A percentile compares a stretch with the other conserved stretches of the same genome.
These are phyloP conservation scores for Coemansia sp. DNA, from an alignment of 192 early-diverging fungal species.

Conservation along the genomic window DNA sequence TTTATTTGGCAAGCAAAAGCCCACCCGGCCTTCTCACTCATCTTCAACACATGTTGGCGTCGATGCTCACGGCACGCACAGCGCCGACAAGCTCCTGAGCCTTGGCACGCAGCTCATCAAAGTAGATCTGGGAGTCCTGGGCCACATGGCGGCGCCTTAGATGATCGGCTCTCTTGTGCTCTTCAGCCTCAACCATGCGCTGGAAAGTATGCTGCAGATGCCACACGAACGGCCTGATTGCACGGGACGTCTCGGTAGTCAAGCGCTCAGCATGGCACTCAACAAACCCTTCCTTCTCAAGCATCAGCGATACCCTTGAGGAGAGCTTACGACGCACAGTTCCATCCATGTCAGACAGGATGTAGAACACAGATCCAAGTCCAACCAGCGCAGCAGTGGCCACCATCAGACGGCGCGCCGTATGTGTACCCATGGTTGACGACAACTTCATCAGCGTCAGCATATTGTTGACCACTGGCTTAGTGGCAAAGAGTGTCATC, in stretches of 20 bases:
- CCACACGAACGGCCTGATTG: constrained; percentile 69
- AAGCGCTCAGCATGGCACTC: constrained; percentile 66
- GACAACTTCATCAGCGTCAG: constrained; percentile 42
- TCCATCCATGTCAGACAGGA: constrained; percentile 69
- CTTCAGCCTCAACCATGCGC: constrained; percentile 71
- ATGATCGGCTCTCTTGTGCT: constrained; percentile 63
- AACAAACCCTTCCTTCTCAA: constrained; percentile 58
- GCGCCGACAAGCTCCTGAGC: constrained; percentile 58
- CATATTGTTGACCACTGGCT: constrained; percentile 33
- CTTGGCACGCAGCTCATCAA: constrained; percentile 62
- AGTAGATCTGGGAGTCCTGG: constrained; percentile 68
- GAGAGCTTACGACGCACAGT: constrained; percentile 72
- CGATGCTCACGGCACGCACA: constrained; percentile 40
- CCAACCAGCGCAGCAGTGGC: constrained; percentile 41
- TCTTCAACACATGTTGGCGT: constrained; percentile 8
- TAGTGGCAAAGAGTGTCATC: constrained; percentile 56
- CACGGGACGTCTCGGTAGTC: constrained; percentile 62
- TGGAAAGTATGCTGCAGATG: constrained; percentile 70
- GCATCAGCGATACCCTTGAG: constrained; percentile 54
- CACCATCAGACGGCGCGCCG: constrained; percentile 50
- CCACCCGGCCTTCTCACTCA: too few relatives aligned
- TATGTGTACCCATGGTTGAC: constrained; percentile 40
- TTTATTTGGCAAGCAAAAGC: too few relatives aligned
- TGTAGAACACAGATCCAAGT: constrained; percentile 62
- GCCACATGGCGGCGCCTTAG: constrained; percentile 59